Percentiles rank a stretch among this genome's conserved stretches.
phyloP scores from a whole-genome alignment of 306 rosid genomes.

The Glycine latifolia region DNA sequence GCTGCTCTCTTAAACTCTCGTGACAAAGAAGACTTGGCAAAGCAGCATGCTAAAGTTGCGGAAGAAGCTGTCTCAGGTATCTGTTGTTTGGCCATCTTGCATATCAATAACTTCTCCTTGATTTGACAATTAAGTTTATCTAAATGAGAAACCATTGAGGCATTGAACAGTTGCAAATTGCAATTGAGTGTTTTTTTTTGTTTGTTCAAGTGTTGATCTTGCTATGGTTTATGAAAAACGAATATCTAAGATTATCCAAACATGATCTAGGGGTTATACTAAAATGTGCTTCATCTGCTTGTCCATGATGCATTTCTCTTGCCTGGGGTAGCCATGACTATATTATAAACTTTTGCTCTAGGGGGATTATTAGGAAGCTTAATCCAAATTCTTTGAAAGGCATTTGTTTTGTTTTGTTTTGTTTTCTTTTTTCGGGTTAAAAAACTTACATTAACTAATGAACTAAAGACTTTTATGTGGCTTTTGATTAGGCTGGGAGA shows the following conservation, averaged over 20 bases:
- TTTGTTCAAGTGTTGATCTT: background rate
- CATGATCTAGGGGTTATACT: background rate
- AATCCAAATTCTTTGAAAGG: background rate
- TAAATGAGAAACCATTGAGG: slow-evolving; percentile 9
- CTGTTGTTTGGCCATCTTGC: slow-evolving; percentile 8
- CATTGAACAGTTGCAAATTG: slow-evolving; percentile 7
- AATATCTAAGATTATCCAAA: slow-evolving; percentile 7
- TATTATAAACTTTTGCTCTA: slow-evolving; percentile 10
- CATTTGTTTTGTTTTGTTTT: background rate
- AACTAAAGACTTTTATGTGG: background rate
- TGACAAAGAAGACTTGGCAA: slow-evolving; percentile 69
- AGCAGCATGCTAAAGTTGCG: slow-evolving; percentile 83
- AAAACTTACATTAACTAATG: slow-evolving; percentile 2
- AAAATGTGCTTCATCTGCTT: slow-evolving; percentile 22
- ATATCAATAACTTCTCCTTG: no score
- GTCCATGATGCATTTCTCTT: slow-evolving; percentile 17
- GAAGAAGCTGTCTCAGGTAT: slow-evolving; percentile 89
- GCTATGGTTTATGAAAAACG: slow-evolving; percentile 24
- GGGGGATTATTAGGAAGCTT: background rate
- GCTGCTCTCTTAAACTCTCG: slow-evolving; percentile 63
- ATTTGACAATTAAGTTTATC: background rate
- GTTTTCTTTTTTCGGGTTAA: background rate
- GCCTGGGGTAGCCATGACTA: background rate
- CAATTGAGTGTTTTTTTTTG: background rate
- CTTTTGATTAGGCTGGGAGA: slow-evolving; percentile 74